Base-by-base conservation (phyloP, 1,284 basidiomycete genomes). In the Psilocybe mexicana region DNA sequence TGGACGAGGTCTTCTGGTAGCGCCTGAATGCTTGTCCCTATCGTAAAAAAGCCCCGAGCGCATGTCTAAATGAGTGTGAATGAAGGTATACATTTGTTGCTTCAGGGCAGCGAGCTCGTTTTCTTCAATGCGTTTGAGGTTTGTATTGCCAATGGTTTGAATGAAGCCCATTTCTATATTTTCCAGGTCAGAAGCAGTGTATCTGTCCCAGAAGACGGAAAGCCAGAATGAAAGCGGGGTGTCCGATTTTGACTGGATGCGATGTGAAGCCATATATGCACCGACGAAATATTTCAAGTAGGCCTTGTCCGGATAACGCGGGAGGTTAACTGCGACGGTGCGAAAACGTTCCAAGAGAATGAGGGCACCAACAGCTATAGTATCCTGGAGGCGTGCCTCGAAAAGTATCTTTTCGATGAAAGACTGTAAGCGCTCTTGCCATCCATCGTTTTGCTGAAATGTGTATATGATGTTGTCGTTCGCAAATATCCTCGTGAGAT, bases 221-320 rank as follows among this genome's bases (percentile, higher is more conserved):
- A 25, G 38, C 57, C 57, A 58, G 23, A 58, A 58, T n/a, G 23
- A 42, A 35, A 28, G 36, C n/a, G 18, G 36, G 33, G 5, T 1
- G 28, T 8, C 30, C 26, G 26, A 26, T 42, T 36, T 47, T n/a
- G 45, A 33, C 10, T 53, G 42, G 1, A 54, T 12, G 7, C 46
- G 57, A 43, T 54, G 47, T n/a, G 57, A 52, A 23, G 40, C 23
- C 36, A 53, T 58, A 26, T 48, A 58, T 14, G 57, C 57, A 14
- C 44, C 57, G 10, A 53, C 35, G 30, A 58, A 58, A 44, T 53
- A 58, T 35, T 36, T 24, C 28, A 54, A 28, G 50, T 58, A 58
- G n/a, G 47, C 38, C 23, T 42, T 8, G 51, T 54, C 26, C 7
- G 56, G 57, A 28, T 58, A 58, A 33, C 28, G 18, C 43, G 57